phyloP scores from a whole-genome alignment of 805 yeast genomes.

The Candida ipomoeae region DNA sequence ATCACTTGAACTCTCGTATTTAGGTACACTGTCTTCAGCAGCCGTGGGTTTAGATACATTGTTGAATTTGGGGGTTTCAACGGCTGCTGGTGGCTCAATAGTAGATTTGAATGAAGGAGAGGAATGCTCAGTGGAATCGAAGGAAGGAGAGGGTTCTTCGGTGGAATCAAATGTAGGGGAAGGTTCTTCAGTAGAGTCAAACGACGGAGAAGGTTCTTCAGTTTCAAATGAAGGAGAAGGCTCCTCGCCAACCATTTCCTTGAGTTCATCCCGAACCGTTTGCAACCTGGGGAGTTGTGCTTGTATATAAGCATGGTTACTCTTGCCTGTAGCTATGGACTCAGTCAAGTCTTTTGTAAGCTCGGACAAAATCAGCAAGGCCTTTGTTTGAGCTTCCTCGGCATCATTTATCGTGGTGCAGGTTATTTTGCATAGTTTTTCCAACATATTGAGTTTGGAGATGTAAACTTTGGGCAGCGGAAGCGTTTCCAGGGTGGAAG shows the following conservation, averaged over 20 bases:
- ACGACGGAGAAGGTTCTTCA: not conserved
- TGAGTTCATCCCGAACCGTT: slow-evolving; percentile 30
- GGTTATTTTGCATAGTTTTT: slow-evolving; percentile 34
- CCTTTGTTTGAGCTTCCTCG: slow-evolving; percentile 24
- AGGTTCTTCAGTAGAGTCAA: not conserved
- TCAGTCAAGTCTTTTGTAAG: slow-evolving; percentile 23
- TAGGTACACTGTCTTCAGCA: slow-evolving; percentile 8
- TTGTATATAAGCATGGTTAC: slow-evolving; percentile 28
- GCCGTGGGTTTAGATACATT: not conserved
- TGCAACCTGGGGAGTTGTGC: slow-evolving; percentile 25
- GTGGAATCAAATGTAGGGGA: slow-evolving; percentile 9
- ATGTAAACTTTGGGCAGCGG: slow-evolving; percentile 34
- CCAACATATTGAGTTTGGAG: slow-evolving; percentile 36
- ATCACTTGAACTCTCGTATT: slow-evolving; percentile 15
- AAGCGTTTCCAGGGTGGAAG: slow-evolving; percentile 30
- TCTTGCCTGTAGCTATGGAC: slow-evolving; percentile 30
- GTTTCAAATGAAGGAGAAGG: slow-evolving; percentile 28
- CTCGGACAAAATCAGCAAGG: slow-evolving; percentile 24
- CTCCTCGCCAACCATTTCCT: slow-evolving; percentile 28
- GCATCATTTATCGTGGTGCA: slow-evolving; percentile 30
- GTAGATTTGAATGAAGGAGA: not conserved
- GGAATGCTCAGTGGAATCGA: slow-evolving; percentile 7
- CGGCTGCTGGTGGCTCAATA: not conserved
- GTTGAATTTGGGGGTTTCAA: not conserved
- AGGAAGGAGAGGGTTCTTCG: not conserved